Conservation (phyloP, 225 moss, liverwort and hornwort genomes). For the Polytrichum formosum region DNA sequence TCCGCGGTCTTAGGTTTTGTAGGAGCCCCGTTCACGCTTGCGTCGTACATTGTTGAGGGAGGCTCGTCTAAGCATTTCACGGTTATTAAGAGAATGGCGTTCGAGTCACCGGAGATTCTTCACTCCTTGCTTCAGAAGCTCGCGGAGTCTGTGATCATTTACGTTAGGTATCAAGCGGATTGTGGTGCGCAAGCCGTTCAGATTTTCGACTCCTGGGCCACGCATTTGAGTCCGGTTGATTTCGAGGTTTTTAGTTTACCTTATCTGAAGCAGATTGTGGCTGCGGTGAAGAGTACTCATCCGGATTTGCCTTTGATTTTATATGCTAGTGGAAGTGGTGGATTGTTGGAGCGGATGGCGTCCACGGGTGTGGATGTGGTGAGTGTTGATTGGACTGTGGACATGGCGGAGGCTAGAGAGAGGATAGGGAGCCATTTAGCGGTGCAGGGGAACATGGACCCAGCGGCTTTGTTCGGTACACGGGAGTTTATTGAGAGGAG, state of each 20-base stretch:
- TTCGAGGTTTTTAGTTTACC: constrained; percentile 91
- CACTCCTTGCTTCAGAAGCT: constrained; percentile 82
- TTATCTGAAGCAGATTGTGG: constrained; percentile 89
- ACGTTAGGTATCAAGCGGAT: constrained; percentile 91
- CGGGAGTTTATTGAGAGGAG: constrained; percentile 76
- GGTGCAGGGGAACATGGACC: constrained; percentile 96
- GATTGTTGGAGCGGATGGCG: constrained; percentile 91
- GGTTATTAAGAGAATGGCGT: constrained; percentile 81
- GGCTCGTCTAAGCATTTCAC: constrained; percentile 91
- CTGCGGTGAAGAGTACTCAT: constrained; percentile 81
- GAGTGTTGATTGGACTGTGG: constrained; percentile 86
- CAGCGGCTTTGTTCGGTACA: constrained; percentile 72
- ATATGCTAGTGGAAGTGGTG: constrained; percentile 96
- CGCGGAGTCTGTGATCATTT: constrained; percentile 80
- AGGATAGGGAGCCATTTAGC: constrained; percentile 82
- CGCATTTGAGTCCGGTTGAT: constrained; percentile 81
- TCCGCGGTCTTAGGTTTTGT: constrained; percentile 92
- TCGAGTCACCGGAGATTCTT: constrained; percentile 76
- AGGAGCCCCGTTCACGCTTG: constrained; percentile 91
- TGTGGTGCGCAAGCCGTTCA: constrained; percentile 93
- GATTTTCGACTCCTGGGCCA: constrained; percentile 98
- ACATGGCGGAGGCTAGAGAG: constrained; percentile 89
- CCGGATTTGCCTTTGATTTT: constrained; percentile 86
- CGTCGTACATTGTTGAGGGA: constrained; percentile 93
- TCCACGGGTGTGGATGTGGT: constrained; percentile 83